phyloP scores from a whole-genome alignment of 73 alveolate genomes.

The Paramecium pentaurelia region DNA sequence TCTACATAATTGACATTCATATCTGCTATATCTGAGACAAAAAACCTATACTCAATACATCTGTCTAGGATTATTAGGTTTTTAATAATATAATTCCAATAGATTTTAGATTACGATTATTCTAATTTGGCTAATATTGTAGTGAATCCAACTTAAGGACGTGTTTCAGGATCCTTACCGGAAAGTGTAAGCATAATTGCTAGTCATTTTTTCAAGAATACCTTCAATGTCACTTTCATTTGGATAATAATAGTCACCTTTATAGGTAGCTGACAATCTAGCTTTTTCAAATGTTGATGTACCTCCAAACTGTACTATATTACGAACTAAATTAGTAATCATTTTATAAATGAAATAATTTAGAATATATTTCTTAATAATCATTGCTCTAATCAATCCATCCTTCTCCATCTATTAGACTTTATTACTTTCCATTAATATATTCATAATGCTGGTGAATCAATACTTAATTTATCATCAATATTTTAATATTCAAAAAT shows the following conservation, averaged over 20 bases:
- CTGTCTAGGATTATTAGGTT: background rate
- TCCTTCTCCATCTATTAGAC: background rate
- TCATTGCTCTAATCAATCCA: constrained; percentile 25
- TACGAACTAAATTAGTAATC: constrained; percentile 32
- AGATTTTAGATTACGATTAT: background rate
- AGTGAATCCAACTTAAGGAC: constrained; percentile 17
- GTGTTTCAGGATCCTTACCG: constrained; percentile 43
- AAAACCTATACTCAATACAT: background rate
- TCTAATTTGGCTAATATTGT: constrained; percentile 6
- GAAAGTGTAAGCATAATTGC: constrained; percentile 34
- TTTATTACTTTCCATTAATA: background rate
- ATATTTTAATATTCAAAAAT: background rate
- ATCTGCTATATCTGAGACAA: constrained; percentile 16
- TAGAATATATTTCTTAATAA: constrained; percentile 5
- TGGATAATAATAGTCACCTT: constrained; percentile 26
- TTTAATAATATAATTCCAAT: constrained; percentile 16
- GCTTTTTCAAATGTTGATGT: constrained; percentile 44
- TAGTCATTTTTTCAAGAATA: background rate
- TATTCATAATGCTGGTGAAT: background rate
- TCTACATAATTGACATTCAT: background rate
- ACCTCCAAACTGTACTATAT: constrained; percentile 33
- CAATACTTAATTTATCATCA: background rate
- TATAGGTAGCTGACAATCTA: constrained; percentile 31
- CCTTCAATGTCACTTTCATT: constrained; percentile 44
- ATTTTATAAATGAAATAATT: constrained; percentile 17